These are phyloP conservation scores for Hydrangea macrophylla DNA, from an alignment of 148 eudicot species.

Conservation along the genomic window DNA sequence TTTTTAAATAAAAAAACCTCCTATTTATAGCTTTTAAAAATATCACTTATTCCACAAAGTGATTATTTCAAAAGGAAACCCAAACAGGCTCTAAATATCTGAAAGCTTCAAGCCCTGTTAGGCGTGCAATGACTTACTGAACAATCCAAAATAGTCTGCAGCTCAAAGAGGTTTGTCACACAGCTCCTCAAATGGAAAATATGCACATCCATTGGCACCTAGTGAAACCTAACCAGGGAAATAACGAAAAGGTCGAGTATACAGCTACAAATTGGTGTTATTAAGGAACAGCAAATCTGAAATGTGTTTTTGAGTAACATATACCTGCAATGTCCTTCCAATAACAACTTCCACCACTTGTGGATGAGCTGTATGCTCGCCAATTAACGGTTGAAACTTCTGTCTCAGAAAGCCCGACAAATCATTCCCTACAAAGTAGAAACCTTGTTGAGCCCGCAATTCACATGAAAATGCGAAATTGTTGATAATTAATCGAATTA, in stretches of 20 bases:
- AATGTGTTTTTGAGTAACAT: no score
- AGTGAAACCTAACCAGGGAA: slow-evolving; percentile 49
- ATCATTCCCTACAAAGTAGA: slow-evolving; percentile 61
- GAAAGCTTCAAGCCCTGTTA: not conserved
- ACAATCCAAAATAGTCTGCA: slow-evolving; percentile 88
- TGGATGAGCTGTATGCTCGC: slow-evolving; percentile 41
- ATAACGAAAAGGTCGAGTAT: not conserved
- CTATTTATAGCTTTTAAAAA: no score
- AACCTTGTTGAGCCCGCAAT: slow-evolving; percentile 71
- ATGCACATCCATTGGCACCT: slow-evolving; percentile 89
- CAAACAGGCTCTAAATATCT: not conserved
- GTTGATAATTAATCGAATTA: not conserved
- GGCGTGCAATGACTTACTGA: slow-evolving; percentile 58
- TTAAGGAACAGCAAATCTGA: no score
- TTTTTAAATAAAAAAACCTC: no score
- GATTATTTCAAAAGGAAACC: no score
- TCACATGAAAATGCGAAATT: slow-evolving; percentile 17
- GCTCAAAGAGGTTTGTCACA: slow-evolving; percentile 96
- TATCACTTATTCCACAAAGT: no score
- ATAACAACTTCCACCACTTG: slow-evolving; percentile 91
- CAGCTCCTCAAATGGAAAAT: slow-evolving; percentile 78
- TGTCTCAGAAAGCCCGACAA: slow-evolving; percentile 53
- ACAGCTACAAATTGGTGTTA: not conserved
- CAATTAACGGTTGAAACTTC: slow-evolving; percentile 56
- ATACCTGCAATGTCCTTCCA: slow-evolving; percentile 84